Evolutionary conservation across 345 rosid genomes (phyloP), one percentile per base, ranked within the genome.

Genomic region (Pistacia integerrima): DNA sequence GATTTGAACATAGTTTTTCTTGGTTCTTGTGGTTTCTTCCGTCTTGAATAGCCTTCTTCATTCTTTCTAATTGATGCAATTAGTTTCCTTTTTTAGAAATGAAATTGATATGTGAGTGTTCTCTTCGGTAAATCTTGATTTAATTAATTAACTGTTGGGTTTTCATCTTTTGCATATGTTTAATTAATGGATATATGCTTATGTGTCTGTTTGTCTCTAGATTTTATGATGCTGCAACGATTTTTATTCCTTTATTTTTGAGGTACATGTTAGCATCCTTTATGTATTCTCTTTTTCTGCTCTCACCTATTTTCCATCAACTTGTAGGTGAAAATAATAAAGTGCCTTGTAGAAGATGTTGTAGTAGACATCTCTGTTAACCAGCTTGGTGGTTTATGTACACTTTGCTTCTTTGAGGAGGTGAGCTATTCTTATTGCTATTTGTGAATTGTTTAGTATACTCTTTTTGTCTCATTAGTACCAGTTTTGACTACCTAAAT

Each of bases 381-480:
- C 79, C 93, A 87, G 82, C 89, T 89, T 68, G 88, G 91, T 73
- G 93, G 93, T 58, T 83, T 89, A 14, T 89, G 90, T 76, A 87
- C 93, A 48, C 91, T 89, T 74, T 89, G 93, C 80, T 89, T 87
- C 78, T 89, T 89, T 70, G 93, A 87, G 70, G 88, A 87, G 93
- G 93, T 89, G 71, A 44, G 74, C 69, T 65, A 44, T 41, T 65
- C 10, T 41, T 65, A 12, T 65, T 18, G 5, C 8, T 41, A 11
- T 44, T 41, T 65, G 10, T 41, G 54, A 65, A 64, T 14, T 41
- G 9, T n/a, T 44, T n/a, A 54, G 18, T 14, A 13, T 54, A 14
- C 54, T 66, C 30, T 66, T 13, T 66, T 44, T 66, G 28, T 65
- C 69, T 38, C 70, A 11, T 10, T 66, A 2, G 16, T 49, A 28